Percentiles rank a stretch among this genome's conserved stretches.
phyloP scores from a whole-genome alignment of 2,329 filamentous ascomycete genomes.

The Alternaria brassicicola region DNA sequence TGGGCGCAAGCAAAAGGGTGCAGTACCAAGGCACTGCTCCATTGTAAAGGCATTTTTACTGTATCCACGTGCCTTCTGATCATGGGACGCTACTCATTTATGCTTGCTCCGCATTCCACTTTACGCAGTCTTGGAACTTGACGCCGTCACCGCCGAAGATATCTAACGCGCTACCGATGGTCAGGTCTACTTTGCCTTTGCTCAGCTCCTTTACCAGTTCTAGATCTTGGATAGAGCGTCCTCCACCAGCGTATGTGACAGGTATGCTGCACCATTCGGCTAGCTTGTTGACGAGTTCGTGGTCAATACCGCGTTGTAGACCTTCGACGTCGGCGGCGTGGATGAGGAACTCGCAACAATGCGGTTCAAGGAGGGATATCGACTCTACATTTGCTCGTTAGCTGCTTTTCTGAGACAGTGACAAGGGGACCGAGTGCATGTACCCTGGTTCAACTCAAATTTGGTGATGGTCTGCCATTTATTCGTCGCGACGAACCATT shows the following conservation, averaged over 20 bases:
- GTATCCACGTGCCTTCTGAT: too few relatives aligned
- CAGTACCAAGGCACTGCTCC: too few relatives aligned
- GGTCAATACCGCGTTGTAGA: conserved; percentile 87
- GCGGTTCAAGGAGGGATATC: conserved; percentile 80
- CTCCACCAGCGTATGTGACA: conserved; percentile 96
- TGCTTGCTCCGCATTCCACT: conserved; percentile 70
- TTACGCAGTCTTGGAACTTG: conserved; percentile 84
- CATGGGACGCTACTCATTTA: too few relatives aligned
- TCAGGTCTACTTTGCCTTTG: conserved; percentile 82
- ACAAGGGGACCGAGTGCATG: conserved; percentile 11
- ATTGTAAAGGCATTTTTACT: too few relatives aligned
- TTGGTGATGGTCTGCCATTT: conserved; percentile 99
- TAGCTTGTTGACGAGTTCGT: conserved; percentile 76
- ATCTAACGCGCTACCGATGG: conserved; percentile 94
- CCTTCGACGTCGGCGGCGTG: conserved; percentile 98
- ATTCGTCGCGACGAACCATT: conserved; percentile 98
- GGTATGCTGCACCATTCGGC: conserved; percentile 89
- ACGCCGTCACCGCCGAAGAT: conserved; percentile 91
- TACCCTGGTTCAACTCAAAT: conserved; percentile 89
- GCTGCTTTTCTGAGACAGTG: neutral
- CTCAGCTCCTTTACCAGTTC: conserved; percentile 82
- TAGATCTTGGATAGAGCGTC: conserved; percentile 78
- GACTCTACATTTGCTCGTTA: conserved; percentile 62
- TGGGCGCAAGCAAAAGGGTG: too few relatives aligned
- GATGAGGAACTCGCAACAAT: conserved; percentile 95